phyloP scores from a whole-genome alignment of 2,329 filamentous ascomycete species.

The Blastomyces gilchristii region DNA sequence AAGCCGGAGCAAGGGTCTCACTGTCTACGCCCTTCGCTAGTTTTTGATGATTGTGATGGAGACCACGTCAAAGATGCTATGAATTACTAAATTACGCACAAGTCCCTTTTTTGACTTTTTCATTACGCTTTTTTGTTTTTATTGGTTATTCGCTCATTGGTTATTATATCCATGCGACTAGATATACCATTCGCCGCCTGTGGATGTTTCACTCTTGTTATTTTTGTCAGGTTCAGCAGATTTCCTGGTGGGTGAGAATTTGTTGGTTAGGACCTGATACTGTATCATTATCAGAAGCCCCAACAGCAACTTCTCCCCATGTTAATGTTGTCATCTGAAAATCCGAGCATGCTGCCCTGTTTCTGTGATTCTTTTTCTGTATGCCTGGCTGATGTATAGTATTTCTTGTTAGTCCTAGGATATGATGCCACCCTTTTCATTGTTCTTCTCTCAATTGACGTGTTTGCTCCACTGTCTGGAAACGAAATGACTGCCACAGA shows the following conservation, averaged over 20 bases:
- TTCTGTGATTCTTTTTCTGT: not conserved
- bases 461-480: not conserved
- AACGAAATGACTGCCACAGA: not conserved
- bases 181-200: not conserved
- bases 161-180: not conserved
- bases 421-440: not conserved
- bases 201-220: not conserved
- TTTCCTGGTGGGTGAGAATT: not conserved
- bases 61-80: not conserved
- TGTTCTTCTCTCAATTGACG: not conserved
- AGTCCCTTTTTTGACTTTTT: not conserved
- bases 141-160: not conserved
- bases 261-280: not conserved
- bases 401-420: not conserved
- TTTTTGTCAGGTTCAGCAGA: not conserved
- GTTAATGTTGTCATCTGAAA: not conserved
- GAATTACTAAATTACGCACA: not conserved
- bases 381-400: not conserved
- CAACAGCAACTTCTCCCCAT: not conserved
- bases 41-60: slow-evolving; percentile 17
- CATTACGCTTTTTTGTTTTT: slow-evolving; percentile 2
- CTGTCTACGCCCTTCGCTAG: not conserved
- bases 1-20: slow-evolving; percentile 42
- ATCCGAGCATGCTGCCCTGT: not conserved
- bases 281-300: not conserved